Percentiles rank a stretch among this genome's conserved stretches.
These are phyloP conservation scores for Metahyphopichia silvanorum DNA, from an alignment of 805 yeast genomes.

Conservation along the genomic window DNA sequence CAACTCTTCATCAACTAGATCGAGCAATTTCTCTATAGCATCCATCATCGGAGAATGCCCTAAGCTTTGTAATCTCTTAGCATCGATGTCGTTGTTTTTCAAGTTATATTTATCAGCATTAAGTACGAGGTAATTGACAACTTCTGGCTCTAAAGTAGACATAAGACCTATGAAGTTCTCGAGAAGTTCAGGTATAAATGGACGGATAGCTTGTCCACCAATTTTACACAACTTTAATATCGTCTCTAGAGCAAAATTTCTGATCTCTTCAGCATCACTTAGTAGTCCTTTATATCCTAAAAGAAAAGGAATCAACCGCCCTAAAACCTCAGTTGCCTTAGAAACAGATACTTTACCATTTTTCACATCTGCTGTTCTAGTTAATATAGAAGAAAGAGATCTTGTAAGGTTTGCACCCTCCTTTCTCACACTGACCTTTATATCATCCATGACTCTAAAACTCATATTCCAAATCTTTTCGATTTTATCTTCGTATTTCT, in stretches of 20 bases:
- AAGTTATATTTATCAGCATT: conserved; percentile 88
- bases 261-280: conserved; percentile 84
- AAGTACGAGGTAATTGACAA: conserved; percentile 76
- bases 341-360: conserved; percentile 34
- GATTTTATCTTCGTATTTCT: conserved; percentile 46
- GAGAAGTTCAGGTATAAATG: conserved; percentile 66
- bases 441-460: conserved; percentile 88
- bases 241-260: conserved; percentile 70
- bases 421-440: conserved; percentile 85
- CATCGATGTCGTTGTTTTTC: conserved; percentile 69
- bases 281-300: conserved; percentile 75
- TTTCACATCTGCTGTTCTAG: conserved; percentile 50
- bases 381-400: conserved; percentile 59
- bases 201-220: conserved; percentile 56
- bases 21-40: conserved; percentile 70
- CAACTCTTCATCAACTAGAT: conserved; percentile 46
- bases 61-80: conserved; percentile 67
- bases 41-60: conserved; percentile 87
- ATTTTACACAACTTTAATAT: conserved; percentile 67
- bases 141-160: conserved; percentile 90
- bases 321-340: conserved; percentile 46
- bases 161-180: conserved; percentile 67
- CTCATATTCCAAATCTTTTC: conserved; percentile 84
- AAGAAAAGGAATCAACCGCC: conserved; percentile 70
- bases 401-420: conserved; percentile 73